phyloP scores from a whole-genome alignment of 2,329 filamentous ascomycete species.

The Alternaria rosae region DNA sequence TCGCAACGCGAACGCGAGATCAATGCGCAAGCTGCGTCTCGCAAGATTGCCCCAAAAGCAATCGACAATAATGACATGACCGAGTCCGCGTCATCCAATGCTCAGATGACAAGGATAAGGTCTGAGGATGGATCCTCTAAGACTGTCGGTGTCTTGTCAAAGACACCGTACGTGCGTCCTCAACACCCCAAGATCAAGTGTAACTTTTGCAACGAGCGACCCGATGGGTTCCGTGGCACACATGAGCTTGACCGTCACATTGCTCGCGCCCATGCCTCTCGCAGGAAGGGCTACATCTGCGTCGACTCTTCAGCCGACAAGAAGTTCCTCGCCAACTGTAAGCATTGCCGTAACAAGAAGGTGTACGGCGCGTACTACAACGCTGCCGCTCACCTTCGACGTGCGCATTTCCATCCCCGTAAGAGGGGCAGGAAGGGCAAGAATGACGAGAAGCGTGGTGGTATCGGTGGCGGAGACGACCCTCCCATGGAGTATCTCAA shows the following conservation, averaged over 20 bases:
- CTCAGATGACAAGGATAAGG: conserved; percentile 60
- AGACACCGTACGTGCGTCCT: conserved; percentile 68
- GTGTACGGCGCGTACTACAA: conserved; percentile 94
- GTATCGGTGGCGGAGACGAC: conserved; percentile 68
- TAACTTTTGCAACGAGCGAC: conserved; percentile 72
- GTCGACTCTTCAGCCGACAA: conserved; percentile 65
- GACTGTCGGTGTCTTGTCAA: conserved; percentile 59
- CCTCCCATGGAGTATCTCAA: conserved; percentile 68
- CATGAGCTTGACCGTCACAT: conserved; percentile 70
- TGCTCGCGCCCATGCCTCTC: conserved; percentile 69
- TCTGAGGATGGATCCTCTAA: conserved; percentile 63
- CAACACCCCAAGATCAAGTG: conserved; percentile 77
- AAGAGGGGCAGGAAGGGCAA: conserved; percentile 65
- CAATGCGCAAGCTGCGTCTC: conserved; percentile 55
- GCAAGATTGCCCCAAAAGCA: conserved; percentile 59
- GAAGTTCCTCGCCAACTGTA: conserved; percentile 80
- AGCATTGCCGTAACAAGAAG: conserved; percentile 79
- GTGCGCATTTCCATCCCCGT: conserved; percentile 83
- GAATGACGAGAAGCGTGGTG: conserved; percentile 66
- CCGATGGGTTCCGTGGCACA: conserved; percentile 82
- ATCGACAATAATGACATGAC: conserved; percentile 37
- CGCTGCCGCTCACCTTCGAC: conserved; percentile 85
- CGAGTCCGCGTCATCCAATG: conserved; percentile 46
- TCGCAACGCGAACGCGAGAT: conserved; percentile 59
- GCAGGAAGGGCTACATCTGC: conserved; percentile 69